Base-by-base conservation (phyloP, 345 rosid genomes). In the Hypericum androsaemum region DNA sequence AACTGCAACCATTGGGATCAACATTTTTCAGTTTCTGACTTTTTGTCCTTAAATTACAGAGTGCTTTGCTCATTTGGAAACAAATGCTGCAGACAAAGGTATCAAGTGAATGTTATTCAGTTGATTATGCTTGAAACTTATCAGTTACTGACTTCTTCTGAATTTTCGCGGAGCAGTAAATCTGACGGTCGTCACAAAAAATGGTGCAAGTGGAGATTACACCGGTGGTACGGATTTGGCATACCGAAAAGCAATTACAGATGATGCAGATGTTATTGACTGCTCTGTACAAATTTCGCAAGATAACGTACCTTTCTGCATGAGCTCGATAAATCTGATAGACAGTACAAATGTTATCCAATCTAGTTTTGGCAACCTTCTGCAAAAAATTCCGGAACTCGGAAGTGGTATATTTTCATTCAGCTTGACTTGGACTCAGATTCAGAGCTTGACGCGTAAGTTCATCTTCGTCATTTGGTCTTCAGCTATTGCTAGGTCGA, bases 161-260 rank as follows among this genome's bases (percentile, higher is more conserved):
- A 11, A 55, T 41, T 54, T 50, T 64, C 59, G 53, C 72, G 55
- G 41, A 58, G 13, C 72, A 88, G 98, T 38, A 17, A 40, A 64
- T 7, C 53, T 77, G 41, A 62, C 62, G 59, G 74, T 92, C 54
- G 80, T 92, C 67, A 79, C 96, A 12, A 74, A 68, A 57, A 64
- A 78, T 73, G 95, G 96, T 54, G 96, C 98, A 43, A 92, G 98
- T 56, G 98, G 95, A 50, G 94, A 92, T 70, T 83, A 60, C 67
- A 94, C 98, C 40, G 80, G 86, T 43, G 81, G 96, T 63, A 88
- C 96, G 14, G 72, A 88, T 69, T 40, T 66, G 78, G 96, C 96
- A 49, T 92, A 92, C 66, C 37, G 37, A 57, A 64, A 67, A 15
- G 98, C 98, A 49, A 80, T 92, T 61, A 40, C 55, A 45, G 90